Conservation (phyloP, 2,329 filamentous ascomycete species). For the Grosmannia clavigera region DNA sequence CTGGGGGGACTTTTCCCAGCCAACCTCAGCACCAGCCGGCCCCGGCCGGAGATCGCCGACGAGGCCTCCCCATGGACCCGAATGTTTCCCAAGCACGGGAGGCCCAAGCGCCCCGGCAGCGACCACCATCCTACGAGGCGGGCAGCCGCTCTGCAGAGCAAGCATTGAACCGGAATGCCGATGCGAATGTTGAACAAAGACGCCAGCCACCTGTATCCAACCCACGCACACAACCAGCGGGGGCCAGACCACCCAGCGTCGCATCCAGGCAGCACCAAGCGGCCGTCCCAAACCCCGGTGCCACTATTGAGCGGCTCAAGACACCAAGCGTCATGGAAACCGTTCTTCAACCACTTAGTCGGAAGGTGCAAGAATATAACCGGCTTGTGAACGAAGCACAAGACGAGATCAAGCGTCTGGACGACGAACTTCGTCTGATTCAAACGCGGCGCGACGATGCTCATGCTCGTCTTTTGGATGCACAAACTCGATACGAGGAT, state of each 20-base stretch:
- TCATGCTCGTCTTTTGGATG: background rate
- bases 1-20: background rate
- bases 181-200: background rate
- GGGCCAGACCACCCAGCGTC: background rate
- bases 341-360: background rate
- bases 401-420: background rate
- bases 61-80: background rate
- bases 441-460: background rate
- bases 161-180: background rate
- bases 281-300: background rate
- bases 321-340: background rate
- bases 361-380: slow-evolving; percentile 1
- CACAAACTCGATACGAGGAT: background rate
- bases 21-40: background rate
- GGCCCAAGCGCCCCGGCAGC: background rate
- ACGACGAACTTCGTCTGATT: background rate
- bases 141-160: background rate
- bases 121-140: background rate
- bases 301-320: background rate
- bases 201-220: background rate
- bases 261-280: background rate
- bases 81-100: background rate
- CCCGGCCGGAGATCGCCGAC: background rate
- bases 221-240: background rate
- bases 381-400: slow-evolving; percentile 1